Conservation (phyloP, 2,329 filamentous ascomycete genomes). For the Lecanoromycetidae sp. region DNA sequence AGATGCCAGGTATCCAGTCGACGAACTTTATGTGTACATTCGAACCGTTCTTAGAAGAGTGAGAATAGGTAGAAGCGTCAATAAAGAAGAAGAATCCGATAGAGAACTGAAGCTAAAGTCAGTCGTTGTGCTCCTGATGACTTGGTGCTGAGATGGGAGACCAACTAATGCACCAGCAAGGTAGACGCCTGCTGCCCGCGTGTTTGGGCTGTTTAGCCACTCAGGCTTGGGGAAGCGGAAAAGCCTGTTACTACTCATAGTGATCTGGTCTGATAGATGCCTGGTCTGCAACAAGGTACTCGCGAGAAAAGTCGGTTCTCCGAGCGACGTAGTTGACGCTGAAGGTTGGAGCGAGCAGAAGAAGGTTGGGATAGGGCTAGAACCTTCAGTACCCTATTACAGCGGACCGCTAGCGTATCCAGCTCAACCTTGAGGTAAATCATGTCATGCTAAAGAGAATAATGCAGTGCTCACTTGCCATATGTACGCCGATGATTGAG, state of each 20-base stretch:
- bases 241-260: constrained; percentile 40
- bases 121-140: background rate
- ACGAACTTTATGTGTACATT: constrained; percentile 55
- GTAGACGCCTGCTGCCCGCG: constrained; percentile 55
- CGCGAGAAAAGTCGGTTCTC: too few species aligned
- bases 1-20: constrained; percentile 62
- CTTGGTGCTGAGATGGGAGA: constrained; percentile 7
- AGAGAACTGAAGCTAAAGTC: constrained; percentile 42
- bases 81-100: constrained; percentile 59
- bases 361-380: too few species aligned
- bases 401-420: too few species aligned
- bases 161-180: constrained; percentile 52
- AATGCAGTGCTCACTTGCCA: too few species aligned
- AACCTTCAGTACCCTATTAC: too few species aligned
- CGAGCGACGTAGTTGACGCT: too few species aligned
- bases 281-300: too few species aligned
- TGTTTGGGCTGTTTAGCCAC: constrained; percentile 54
- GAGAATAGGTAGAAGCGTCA: constrained; percentile 53
- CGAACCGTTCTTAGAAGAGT: constrained; percentile 48
- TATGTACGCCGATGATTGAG: too few species aligned
- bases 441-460: too few species aligned
- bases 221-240: constrained; percentile 56
- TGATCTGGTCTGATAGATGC: background rate
- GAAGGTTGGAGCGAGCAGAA: too few species aligned
- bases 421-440: too few species aligned